Evolutionary conservation across 2,329 filamentous ascomycete species (phyloP).

Genomic region (Ambrosiella beaveri): DNA sequence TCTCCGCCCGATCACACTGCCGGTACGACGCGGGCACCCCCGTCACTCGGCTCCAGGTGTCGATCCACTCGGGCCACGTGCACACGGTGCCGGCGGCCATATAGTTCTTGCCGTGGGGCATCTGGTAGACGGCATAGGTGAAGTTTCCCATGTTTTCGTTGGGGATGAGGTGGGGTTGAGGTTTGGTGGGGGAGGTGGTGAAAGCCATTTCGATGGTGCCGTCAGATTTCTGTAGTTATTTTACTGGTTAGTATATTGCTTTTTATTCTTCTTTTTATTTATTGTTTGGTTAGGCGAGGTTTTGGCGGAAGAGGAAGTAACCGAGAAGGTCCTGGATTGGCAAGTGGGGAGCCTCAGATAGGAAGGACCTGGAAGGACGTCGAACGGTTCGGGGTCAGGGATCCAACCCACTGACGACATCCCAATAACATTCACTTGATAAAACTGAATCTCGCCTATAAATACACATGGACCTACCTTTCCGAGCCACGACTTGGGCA

Average conservation of each 20-base stretch:
- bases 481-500: slow-evolving; percentile 28
- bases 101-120: slow-evolving; percentile 31
- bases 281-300: too few species aligned
- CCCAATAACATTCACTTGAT: too few species aligned
- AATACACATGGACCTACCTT: slow-evolving; percentile 21
- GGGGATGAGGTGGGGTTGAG: slow-evolving; percentile 29
- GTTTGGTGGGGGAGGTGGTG: slow-evolving; percentile 23
- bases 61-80: slow-evolving; percentile 29
- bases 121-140: slow-evolving; percentile 30
- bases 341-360: too few species aligned
- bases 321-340: too few species aligned
- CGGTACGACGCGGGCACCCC: slow-evolving; percentile 22
- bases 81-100: slow-evolving; percentile 30
- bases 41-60: slow-evolving; percentile 24
- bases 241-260: not conserved
- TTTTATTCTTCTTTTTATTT: too few species aligned
- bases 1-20: slow-evolving; percentile 24
- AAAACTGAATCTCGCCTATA: too few species aligned
- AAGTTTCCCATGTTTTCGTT: slow-evolving; percentile 31
- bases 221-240: slow-evolving; percentile 16
- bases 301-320: too few species aligned
- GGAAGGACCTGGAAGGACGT: too few species aligned
- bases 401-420: too few species aligned
- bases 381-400: too few species aligned
- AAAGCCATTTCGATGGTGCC: slow-evolving; percentile 31